Evolutionary conservation across 2,329 filamentous ascomycete species (phyloP), one percentile per base, ranked within the genome.

Genomic region (Colletotrichum karsti): DNA sequence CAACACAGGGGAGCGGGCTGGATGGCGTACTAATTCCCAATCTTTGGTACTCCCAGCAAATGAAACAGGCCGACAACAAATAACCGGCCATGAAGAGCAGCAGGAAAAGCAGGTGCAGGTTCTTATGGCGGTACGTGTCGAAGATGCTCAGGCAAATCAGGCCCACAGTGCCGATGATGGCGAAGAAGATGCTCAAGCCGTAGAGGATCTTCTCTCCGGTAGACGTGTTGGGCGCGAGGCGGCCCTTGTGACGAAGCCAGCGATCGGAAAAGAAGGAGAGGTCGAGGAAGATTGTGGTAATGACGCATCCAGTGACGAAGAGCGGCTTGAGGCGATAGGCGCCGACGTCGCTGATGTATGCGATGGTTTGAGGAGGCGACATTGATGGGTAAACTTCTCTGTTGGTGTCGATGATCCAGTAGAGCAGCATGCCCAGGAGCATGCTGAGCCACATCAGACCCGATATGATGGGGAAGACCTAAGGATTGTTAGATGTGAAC

Each of bases 21-120:
- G 37, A 82, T n/a, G n/a, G n/a, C 86, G 60, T 79, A 88, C 88
- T 91, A 59, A 92, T 90, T 26, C 94, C 94, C 1, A 98, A 86
- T 3, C 93, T 90, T 75, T 96, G 92, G 78, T 97, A 98, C 78
- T 98, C 94, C 82, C 89, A 90, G 83, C 95, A 98, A 72, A 95
- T 92, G 79, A 95, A 95, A 72, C 15, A 98, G 63, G 95, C 95
- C 5, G 91, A 93, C 61, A 97, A 77, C 60, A 98, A 83, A 78
- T 97, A 98, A 35, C 94, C 96, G 13, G 80, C 90, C 77, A 98
- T 93, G 79, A 99, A 99, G 57, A 98, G 80, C 1, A 88, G 80
- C 37, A 99, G 82, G 80, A 97, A 97, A 2, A 89, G 83, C 74
- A 93, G 85, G 77, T 99, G 96, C 65, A 92, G 77, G 1, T 73